Evolutionary conservation across 352 stramenopile species (phyloP).

Genomic region (Phytophthora hybrid): DNA sequence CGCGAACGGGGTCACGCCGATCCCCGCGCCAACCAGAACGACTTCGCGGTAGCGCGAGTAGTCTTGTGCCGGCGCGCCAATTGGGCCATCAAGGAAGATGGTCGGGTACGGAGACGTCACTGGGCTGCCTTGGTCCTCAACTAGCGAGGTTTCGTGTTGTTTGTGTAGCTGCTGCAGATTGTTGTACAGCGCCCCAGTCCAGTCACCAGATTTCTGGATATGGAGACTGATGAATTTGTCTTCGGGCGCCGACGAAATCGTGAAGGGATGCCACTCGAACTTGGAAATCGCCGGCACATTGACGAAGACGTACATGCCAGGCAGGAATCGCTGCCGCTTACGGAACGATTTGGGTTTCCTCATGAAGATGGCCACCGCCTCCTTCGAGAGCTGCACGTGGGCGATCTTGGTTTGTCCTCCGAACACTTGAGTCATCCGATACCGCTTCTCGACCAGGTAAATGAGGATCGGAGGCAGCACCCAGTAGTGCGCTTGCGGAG

Average conservation of each 20-base stretch:
- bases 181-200: conserved; percentile 65
- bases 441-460: conserved; percentile 72
- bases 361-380: conserved; percentile 73
- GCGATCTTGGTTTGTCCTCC: conserved; percentile 57
- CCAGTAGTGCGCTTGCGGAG: conserved; percentile 64
- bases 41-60: conserved; percentile 69
- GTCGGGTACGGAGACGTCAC: conserved; percentile 51
- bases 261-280: conserved; percentile 92
- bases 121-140: conserved; percentile 41
- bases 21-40: conserved; percentile 75
- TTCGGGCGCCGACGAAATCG: conserved; percentile 84
- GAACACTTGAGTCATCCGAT: conserved; percentile 66
- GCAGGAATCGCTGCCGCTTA: conserved; percentile 59
- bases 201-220: conserved; percentile 75
- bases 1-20: conserved; percentile 77
- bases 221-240: conserved; percentile 76
- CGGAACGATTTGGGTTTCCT: conserved; percentile 63
- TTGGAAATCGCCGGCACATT: conserved; percentile 81
- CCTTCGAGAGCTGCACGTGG: conserved; percentile 57
- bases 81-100: conserved; percentile 66
- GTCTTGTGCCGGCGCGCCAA: conserved; percentile 69
- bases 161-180: conserved; percentile 54
- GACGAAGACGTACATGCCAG: conserved; percentile 87
- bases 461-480: conserved; percentile 61
- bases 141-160: conserved; percentile 22